phyloP scores from a whole-genome alignment of 2,329 filamentous ascomycete species.

The Hortaea werneckii region DNA sequence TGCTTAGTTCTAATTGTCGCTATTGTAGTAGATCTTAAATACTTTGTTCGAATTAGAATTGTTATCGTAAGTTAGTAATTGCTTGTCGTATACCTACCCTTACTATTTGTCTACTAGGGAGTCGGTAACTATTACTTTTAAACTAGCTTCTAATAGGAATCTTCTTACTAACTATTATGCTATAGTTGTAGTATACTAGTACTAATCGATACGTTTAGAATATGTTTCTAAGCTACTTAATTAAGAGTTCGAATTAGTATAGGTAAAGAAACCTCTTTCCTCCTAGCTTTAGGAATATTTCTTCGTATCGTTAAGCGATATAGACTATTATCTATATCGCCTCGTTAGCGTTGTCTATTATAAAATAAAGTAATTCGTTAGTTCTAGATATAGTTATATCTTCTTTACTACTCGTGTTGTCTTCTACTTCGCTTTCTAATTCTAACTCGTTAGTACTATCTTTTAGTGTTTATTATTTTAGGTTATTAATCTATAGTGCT shows the following conservation, averaged over 20 bases:
- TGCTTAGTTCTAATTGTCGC: not conserved
- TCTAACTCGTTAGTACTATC: not conserved
- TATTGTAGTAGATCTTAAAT: too few species aligned
- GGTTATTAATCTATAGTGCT: not conserved
- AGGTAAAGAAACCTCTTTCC: too few species aligned
- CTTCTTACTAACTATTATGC: conserved; percentile 1
- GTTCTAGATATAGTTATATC: too few species aligned
- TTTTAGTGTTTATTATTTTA: not conserved
- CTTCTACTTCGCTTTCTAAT: not conserved
- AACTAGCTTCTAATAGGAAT: conserved; percentile 5
- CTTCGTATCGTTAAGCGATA: too few species aligned
- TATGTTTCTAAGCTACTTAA: conserved; percentile 1
- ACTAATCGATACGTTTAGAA: conserved; percentile 7
- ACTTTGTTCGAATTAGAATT: not conserved
- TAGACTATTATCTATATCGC: too few species aligned
- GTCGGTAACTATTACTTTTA: conserved; percentile 1
- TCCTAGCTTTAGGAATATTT: too few species aligned
- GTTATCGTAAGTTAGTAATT: not conserved
- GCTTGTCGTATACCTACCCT: not conserved
- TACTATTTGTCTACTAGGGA: conserved; percentile 2
- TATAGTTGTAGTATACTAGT: not conserved
- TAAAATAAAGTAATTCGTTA: too few species aligned
- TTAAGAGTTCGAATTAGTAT: too few species aligned
- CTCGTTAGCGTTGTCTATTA: too few species aligned
- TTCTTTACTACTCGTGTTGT: not conserved